Conservation (phyloP, 352 stramenopile genomes). For the Pythium rishiriense region DNA sequence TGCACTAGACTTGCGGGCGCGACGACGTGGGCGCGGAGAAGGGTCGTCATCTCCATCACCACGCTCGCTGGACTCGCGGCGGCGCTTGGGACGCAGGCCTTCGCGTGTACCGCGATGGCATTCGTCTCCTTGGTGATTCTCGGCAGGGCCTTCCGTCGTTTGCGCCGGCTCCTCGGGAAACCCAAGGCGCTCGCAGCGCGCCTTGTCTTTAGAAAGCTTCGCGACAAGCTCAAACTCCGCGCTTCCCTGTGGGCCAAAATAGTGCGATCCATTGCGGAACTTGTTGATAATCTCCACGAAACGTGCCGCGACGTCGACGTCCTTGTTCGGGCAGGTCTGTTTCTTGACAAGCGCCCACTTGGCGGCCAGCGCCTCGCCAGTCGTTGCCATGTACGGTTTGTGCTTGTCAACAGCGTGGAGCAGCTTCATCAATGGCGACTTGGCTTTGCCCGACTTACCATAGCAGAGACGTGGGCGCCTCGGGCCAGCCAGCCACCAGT, state of each 20-base stretch:
- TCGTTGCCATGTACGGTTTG: neutral
- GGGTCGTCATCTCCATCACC: neutral
- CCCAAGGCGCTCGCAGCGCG: neutral
- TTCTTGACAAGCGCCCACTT: neutral
- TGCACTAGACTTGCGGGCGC: neutral
- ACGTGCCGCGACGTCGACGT: neutral
- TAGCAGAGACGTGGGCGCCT: neutral
- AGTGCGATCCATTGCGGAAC: neutral
- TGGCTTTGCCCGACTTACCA: neutral
- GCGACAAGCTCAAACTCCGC: neutral
- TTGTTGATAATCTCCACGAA: neutral
- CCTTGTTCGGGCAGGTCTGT: neutral
- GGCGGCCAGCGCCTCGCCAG: neutral
- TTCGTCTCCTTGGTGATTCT: neutral
- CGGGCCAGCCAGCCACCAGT: too few species aligned
- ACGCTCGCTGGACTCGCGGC: neutral
- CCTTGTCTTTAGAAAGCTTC: neutral
- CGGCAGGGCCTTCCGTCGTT: neutral
- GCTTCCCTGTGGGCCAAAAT: neutral
- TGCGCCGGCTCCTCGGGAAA: neutral
- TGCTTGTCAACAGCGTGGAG: neutral
- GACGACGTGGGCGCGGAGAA: neutral
- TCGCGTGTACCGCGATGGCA: neutral
- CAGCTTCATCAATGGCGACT: neutral
- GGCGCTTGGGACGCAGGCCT: neutral